Percentiles rank a stretch among this genome's conserved stretches.
Conservation (phyloP, 352 stramenopile genomes). For the Halophytophthora batemanensis region DNA sequence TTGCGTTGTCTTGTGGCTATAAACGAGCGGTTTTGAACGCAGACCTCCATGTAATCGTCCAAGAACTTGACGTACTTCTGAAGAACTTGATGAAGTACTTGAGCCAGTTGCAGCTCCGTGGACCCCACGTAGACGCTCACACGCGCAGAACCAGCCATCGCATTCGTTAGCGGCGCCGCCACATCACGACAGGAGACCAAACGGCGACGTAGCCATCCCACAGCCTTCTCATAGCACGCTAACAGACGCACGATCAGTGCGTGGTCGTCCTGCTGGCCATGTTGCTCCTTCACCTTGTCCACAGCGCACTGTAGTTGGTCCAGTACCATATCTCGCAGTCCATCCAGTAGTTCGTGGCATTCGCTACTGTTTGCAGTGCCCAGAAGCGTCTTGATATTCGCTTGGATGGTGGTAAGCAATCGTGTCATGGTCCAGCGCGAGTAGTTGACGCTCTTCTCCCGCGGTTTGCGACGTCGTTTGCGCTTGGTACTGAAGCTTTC, state of each 20-base stretch:
- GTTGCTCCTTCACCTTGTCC: slow-evolving; percentile 7
- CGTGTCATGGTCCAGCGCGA: slow-evolving; percentile 48
- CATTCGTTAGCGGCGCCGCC: slow-evolving; percentile 16
- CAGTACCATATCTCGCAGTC: slow-evolving; percentile 32
- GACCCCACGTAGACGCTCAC: slow-evolving; percentile 22
- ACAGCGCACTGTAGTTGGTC: slow-evolving; percentile 19
- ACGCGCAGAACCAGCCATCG: slow-evolving; percentile 1
- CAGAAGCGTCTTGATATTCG: slow-evolving; percentile 23
- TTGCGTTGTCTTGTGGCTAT: no score
- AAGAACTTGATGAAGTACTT: slow-evolving; percentile 44
- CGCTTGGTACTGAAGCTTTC: no score
- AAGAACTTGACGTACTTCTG: slow-evolving; percentile 22
- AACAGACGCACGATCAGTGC: slow-evolving; percentile 24
- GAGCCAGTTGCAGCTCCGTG: slow-evolving; percentile 50
- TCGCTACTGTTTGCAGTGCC: slow-evolving; percentile 11
- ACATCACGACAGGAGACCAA: slow-evolving; percentile 28
- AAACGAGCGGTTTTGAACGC: no score
- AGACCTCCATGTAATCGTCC: neutral
- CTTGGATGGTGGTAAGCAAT: slow-evolving; percentile 34
- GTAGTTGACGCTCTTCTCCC: slow-evolving; percentile 18
- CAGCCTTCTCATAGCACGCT: slow-evolving; percentile 30
- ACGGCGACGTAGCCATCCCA: slow-evolving; percentile 44
- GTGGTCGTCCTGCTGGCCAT: slow-evolving; percentile 14
- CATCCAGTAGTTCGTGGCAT: slow-evolving; percentile 21
- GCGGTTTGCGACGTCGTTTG: slow-evolving; percentile 8